These are phyloP conservation scores for Phytophthora pseudosyringae DNA, from an alignment of 352 stramenopile genomes.

Conservation along the genomic window DNA sequence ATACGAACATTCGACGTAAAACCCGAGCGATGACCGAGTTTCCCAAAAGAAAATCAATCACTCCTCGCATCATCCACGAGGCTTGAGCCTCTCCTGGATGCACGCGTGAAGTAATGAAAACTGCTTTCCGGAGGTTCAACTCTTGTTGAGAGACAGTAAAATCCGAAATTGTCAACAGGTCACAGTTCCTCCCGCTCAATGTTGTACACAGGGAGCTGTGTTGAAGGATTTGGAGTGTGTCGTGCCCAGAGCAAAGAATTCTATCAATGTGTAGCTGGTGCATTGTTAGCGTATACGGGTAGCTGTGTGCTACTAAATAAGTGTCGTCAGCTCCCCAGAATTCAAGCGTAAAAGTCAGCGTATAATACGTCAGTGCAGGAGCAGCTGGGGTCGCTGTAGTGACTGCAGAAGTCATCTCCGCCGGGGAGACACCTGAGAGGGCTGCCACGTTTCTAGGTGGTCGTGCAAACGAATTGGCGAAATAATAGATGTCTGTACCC, in stretches of 20 bases:
- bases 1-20: slow-evolving; percentile 90
- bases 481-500: slow-evolving; percentile 90
- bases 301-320: slow-evolving; percentile 91
- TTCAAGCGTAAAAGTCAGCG: slow-evolving; percentile 88
- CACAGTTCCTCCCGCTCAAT: slow-evolving; percentile 59
- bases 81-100: slow-evolving; percentile 92
- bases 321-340: slow-evolving; percentile 85
- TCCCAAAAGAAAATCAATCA: slow-evolving; percentile 91
- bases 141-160: slow-evolving; percentile 43
- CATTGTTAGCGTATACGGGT: slow-evolving; percentile 92
- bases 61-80: slow-evolving; percentile 94
- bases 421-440: slow-evolving; percentile 1
- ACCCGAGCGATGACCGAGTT: slow-evolving; percentile 59
- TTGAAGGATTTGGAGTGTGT: slow-evolving; percentile 41
- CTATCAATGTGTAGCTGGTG: slow-evolving; percentile 67
- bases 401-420: background rate
- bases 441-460: slow-evolving; percentile 20
- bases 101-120: slow-evolving; percentile 89
- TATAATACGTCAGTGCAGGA: slow-evolving; percentile 70
- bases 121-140: slow-evolving; percentile 39
- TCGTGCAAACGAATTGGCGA: slow-evolving; percentile 65
- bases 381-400: background rate
- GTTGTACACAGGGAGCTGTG: slow-evolving; percentile 67
- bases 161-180: slow-evolving; percentile 81
- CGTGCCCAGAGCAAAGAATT: slow-evolving; percentile 26